Conservation (phyloP, 139 green algal species). For the Zygnema circumcarinatum region DNA sequence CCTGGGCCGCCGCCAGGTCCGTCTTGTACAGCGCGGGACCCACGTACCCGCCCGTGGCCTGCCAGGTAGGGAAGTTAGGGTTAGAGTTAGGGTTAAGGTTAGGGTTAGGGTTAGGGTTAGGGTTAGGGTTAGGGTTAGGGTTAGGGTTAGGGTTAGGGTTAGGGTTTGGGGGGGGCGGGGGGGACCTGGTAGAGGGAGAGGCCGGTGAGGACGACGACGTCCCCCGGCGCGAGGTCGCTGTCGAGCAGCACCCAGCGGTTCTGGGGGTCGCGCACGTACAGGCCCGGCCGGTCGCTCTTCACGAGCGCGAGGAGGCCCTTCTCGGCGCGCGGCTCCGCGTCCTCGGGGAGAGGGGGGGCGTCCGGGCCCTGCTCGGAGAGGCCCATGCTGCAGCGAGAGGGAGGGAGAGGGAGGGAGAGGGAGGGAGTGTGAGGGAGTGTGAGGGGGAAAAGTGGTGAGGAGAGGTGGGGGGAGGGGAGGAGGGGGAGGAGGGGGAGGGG, state of each 20-base stretch:
- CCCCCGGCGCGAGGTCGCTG: neutral
- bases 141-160: too few species aligned
- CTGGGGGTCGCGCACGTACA: constrained; percentile 30
- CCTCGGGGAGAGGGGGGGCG: neutral
- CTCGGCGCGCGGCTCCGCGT: constrained; percentile 22
- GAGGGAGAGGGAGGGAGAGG: neutral
- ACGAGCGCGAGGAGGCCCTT: constrained; percentile 34
- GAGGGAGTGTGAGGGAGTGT: neutral
- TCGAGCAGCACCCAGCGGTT: constrained; percentile 33
- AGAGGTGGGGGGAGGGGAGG: neutral
- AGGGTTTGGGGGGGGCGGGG: too few species aligned
- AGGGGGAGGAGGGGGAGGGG: neutral
- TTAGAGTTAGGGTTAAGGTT: too few species aligned
- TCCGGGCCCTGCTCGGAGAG: constrained; percentile 2
- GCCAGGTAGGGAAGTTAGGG: neutral
- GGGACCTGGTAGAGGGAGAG: constrained; percentile 47
- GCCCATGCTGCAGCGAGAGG: neutral
- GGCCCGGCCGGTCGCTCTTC: constrained; percentile 14
- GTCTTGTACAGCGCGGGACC: constrained; percentile 33
- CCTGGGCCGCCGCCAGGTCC: constrained; percentile 14
- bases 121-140: too few species aligned
- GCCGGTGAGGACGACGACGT: constrained; percentile 23
- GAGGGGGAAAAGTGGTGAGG: too few species aligned
- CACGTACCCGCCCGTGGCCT: constrained; percentile 46
- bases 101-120: too few species aligned